A percentile compares a stretch with the other conserved stretches of the same genome.
phyloP scores from a whole-genome alignment of 2,329 filamentous ascomycete species.

The Rhynchosporium agropyri region DNA sequence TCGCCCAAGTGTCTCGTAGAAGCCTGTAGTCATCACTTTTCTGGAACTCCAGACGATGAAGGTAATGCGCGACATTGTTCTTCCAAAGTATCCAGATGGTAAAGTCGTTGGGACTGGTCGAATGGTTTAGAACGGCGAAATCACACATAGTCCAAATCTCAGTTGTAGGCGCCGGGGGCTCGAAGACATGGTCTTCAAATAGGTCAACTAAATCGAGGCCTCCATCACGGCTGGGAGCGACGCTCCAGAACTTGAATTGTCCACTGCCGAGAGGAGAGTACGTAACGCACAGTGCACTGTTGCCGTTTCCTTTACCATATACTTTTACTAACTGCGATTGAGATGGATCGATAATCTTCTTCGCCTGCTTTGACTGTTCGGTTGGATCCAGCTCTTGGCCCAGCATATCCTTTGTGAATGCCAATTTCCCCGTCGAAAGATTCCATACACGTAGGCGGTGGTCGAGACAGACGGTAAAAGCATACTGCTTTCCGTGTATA shows the following conservation, averaged over 20 bases:
- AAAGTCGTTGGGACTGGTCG: slow-evolving; percentile 55
- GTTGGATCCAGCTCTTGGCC: slow-evolving; percentile 66
- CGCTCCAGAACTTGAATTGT: slow-evolving; percentile 91
- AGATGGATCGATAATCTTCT: slow-evolving; percentile 77
- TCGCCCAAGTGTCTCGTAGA: slow-evolving; percentile 55
- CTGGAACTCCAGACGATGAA: slow-evolving; percentile 74
- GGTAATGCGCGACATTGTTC: slow-evolving; percentile 77
- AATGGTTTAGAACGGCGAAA: slow-evolving; percentile 62
- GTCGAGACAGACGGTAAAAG: slow-evolving; percentile 84
- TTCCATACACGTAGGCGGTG: slow-evolving; percentile 92
- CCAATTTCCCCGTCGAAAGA: slow-evolving; percentile 74
- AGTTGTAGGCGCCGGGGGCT: slow-evolving; percentile 69
- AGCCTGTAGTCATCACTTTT: slow-evolving; percentile 35
- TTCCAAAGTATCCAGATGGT: slow-evolving; percentile 81
- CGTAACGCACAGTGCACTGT: slow-evolving; percentile 66
- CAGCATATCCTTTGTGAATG: slow-evolving; percentile 77
- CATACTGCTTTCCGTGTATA: slow-evolving; percentile 42
- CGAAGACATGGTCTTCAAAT: slow-evolving; percentile 67
- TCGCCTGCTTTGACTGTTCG: slow-evolving; percentile 61
- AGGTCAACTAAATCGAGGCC: slow-evolving; percentile 69
- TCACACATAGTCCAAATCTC: slow-evolving; percentile 81
- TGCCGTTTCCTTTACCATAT: slow-evolving; percentile 59
- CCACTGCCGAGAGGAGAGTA: slow-evolving; percentile 87
- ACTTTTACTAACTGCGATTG: slow-evolving; percentile 78
- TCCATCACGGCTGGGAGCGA: slow-evolving; percentile 64